Percentiles rank a stretch among this genome's conserved stretches.
Evolutionary conservation across 768 basidiomycete species (phyloP).

Genomic region (Mycena galericulata): DNA sequence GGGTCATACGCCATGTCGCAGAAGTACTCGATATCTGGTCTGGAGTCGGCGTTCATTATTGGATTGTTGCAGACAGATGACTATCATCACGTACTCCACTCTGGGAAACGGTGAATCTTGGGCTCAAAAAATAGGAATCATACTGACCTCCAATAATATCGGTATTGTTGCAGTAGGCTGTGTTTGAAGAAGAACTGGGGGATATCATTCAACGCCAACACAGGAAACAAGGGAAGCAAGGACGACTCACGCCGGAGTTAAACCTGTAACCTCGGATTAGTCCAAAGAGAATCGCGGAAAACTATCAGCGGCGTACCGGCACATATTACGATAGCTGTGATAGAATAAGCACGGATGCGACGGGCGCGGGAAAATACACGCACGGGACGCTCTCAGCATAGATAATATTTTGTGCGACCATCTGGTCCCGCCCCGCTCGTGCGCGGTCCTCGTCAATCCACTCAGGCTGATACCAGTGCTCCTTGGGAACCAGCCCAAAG

Average conservation of each 20-base stretch:
- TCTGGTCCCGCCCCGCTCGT: conserved; percentile 65
- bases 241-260: too few species aligned
- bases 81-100: conserved; percentile 71
- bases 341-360: too few species aligned
- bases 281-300: too few species aligned
- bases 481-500: conserved; percentile 78
- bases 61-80: too few species aligned
- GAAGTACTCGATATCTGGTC: conserved; percentile 80
- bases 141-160: conserved; percentile 82
- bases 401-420: conserved; percentile 73
- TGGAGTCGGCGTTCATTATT: too few species aligned
- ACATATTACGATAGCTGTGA: conserved; percentile 98
- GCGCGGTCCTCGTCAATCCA: conserved; percentile 80
- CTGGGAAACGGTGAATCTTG: conserved; percentile 47
- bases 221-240: too few species aligned
- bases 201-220: too few species aligned
- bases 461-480: conserved; percentile 68
- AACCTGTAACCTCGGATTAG: too few species aligned
- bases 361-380: too few species aligned
- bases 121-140: conserved; percentile 2
- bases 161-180: conserved; percentile 77
- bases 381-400: conserved; percentile 63
- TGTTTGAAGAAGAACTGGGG: conserved; percentile 93
- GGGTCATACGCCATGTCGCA: conserved; percentile 88
- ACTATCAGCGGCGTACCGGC: too few species aligned